Conservation (phyloP, 495 filamentous ascomycete species). For the Aspergillus wentii region DNA sequence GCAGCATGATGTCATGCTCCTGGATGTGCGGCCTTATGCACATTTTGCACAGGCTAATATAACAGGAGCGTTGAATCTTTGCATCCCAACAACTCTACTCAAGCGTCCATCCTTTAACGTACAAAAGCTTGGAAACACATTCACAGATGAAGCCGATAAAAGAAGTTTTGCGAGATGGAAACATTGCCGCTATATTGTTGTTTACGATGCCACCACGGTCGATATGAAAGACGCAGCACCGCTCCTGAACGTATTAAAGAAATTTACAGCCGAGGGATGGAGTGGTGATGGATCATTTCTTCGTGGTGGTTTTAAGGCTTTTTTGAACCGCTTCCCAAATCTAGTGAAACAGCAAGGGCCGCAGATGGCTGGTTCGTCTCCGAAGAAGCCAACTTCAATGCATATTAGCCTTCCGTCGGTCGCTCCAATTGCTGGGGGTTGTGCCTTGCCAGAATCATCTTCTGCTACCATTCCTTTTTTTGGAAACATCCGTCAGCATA, state of each 20-base stretch:
- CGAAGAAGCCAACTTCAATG: constrained; percentile 41
- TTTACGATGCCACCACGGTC: constrained; percentile 76
- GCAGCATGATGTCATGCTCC: constrained; percentile 57
- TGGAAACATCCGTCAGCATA: constrained; percentile 92
- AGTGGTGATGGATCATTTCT: constrained; percentile 67
- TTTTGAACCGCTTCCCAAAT: constrained; percentile 45
- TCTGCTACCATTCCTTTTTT: constrained; percentile 84
- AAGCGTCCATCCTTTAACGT: constrained; percentile 90
- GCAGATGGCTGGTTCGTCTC: constrained; percentile 17
- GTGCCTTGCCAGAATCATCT: constrained; percentile 67
- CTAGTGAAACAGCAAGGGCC: constrained; percentile 27
- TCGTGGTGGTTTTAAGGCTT: constrained; percentile 51
- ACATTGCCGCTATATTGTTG: constrained; percentile 67
- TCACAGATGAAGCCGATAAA: constrained; percentile 69
- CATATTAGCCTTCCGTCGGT: constrained; percentile 48
- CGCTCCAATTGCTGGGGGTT: constrained; percentile 81
- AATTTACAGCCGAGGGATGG: constrained; percentile 85
- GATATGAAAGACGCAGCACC: constrained; percentile 71
- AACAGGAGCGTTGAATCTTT: constrained; percentile 77
- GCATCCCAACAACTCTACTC: constrained; percentile 89
- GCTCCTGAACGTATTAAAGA: constrained; percentile 84
- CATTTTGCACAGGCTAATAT: constrained; percentile 75
- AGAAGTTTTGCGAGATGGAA: constrained; percentile 74
- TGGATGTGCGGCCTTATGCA: constrained; percentile 87
- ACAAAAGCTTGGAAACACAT: constrained; percentile 83